Base-by-base conservation (phyloP, 2,329 filamentous ascomycete species). In the Pseudocercospora crystallina region DNA sequence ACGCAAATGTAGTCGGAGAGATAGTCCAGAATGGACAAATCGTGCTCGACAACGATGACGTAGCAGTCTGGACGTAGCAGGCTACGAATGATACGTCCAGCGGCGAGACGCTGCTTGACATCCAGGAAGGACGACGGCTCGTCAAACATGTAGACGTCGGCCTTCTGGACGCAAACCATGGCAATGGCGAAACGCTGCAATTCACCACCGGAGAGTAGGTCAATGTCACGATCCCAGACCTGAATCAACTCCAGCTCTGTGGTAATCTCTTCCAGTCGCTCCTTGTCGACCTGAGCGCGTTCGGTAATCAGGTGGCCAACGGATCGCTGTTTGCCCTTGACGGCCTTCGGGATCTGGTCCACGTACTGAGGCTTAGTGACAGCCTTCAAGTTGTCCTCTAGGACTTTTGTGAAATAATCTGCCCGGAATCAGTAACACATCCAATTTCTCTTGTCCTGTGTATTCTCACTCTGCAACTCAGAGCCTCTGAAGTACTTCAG, bases 321-420 rank as follows among this genome's bases (percentile, higher is more conserved):
- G 20, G 82, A 83, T 76, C 90, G 90, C 41, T 69, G 62, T 63
- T 87, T 76, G 14, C 86, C 85, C 69, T 87, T 90, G 67, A 99
- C 87, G 36, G 94, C 92, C 72, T 87, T 90, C 55, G 94, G 94
- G 60, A 99, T 92, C 76, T 97, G 94, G 66, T 99, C 94, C 65
- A 99, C 94, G 78, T 99, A 96, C 77, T 99, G 95, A 51, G 94
- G 94, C 81, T 99, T 99, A 65, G 97, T 91, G 51, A 99, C 89
- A 54, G 95, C 92, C 80, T 96, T 96, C 61, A 99, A 80, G 67
- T 99, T 85, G 71, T 99, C 94, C 71, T 99, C 94, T 53, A 99
- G 80, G 38, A 99, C 84, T 76, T 97, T 99, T 61, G 94, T 97
- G 72, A 99, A 97, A 77, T 99, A 99, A 78, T 99, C 89, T 90